Percentiles rank a stretch among this genome's conserved stretches.
Conservation (phyloP, 805 yeast genomes). For the Cyberlindnera euphorbiiphila region DNA sequence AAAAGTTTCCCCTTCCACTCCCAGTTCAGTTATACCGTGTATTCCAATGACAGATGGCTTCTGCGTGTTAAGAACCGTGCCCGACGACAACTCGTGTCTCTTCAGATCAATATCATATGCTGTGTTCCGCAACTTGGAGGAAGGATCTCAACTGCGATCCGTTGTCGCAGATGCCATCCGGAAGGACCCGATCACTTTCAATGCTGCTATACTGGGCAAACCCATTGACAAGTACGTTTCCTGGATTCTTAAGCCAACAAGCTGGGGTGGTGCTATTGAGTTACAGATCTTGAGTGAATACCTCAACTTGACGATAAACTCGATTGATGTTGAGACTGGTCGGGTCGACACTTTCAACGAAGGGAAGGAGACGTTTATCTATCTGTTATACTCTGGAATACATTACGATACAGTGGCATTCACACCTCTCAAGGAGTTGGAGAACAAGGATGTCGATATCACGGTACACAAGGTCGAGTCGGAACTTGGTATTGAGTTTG, state of each 20-base stretch:
- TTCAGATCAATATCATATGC: conserved; percentile 63
- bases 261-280: conserved; percentile 88
- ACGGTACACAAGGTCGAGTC: conserved; percentile 40
- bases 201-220: conserved; percentile 55
- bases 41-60: conserved; percentile 26
- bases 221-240: conserved; percentile 43
- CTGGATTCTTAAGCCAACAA: conserved; percentile 57
- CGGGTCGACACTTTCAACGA: conserved; percentile 49
- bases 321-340: conserved; percentile 63
- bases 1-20: background rate
- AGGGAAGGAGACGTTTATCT: conserved; percentile 38
- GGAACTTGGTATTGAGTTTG: conserved; percentile 32
- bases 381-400: conserved; percentile 62
- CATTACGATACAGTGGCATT: conserved; percentile 67
- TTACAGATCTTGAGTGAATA: conserved; percentile 55
- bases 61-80: conserved; percentile 52
- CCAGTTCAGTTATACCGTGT: conserved; percentile 12
- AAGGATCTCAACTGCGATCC: conserved; percentile 46
- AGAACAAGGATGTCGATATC: conserved; percentile 32
- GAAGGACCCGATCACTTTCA: conserved; percentile 40
- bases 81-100: conserved; percentile 77
- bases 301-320: conserved; percentile 48
- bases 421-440: conserved; percentile 24
- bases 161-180: conserved; percentile 46
- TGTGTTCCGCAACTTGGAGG: conserved; percentile 38